Evolutionary conservation across 345 rosid species (phyloP), one percentile per base, ranked within the genome.

Genomic region (Sisymbrium altissimum): DNA sequence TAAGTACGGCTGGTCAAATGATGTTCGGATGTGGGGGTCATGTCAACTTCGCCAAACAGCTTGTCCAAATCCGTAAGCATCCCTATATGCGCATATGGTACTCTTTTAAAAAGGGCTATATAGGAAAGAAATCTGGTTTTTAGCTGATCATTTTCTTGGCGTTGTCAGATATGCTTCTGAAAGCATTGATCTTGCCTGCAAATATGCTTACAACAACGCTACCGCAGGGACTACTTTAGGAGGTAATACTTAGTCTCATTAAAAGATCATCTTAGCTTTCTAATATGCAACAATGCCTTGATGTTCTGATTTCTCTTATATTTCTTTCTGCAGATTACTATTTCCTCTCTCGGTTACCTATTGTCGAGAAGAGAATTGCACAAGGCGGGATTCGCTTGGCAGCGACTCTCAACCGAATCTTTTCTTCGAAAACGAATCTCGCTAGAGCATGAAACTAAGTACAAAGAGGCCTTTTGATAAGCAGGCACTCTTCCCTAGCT

Each of bases 371-470:
- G 78, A 86, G 93, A 74, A 82, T 91, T 46, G 98, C 97, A 21
- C 96, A 94, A 83, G 89, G 83, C 2, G 91, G 97, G 19, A 77
- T 91, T 61, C 91, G 92, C 44, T 68, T 91, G 17, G 94, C 94
- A 4, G 89, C 92, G 2, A 85, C 84, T 41, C 93, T 94, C 43
- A 94, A 87, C 79, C 92, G 90, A 1, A 72, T 91, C 19, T 90
- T 93, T 61, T 38, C 86, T 76, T 54, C 85, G 52, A 70, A 78
- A 40, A 38, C 67, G 0, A 78, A 77, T 78, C 58, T 85, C 50
- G 78, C 84, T 66, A 70, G 32, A 50, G 78, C 78, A 39, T 81
- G 88, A 88, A 70, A 78, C 56, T 14, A 23, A 36, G 10, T 7
- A 63, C 15, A 21, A 43, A n/a, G 39, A 45, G 50, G 21, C 10